Evolutionary conservation across 805 yeast species (phyloP).

Genomic region (Suhomyces prunicola): DNA sequence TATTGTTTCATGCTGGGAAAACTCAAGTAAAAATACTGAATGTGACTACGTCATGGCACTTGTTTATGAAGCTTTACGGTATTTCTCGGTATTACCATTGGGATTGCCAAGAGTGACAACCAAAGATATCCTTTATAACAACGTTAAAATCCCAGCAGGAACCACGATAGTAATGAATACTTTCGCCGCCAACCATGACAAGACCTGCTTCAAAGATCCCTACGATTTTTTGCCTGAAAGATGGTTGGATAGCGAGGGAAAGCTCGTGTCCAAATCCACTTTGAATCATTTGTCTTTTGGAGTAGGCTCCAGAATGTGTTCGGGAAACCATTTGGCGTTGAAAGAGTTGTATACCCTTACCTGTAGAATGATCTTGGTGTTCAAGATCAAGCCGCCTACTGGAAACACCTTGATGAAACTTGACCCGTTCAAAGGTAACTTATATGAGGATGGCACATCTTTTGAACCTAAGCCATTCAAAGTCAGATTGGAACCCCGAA

Average conservation of each 20-base stretch:
- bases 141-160: constrained; percentile 47
- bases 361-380: constrained; percentile 51
- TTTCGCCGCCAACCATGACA: constrained; percentile 69
- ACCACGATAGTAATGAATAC: constrained; percentile 64
- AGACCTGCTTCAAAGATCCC: constrained; percentile 40
- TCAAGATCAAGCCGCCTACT: constrained; percentile 46
- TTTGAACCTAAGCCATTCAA: constrained; percentile 53
- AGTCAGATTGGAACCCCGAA: constrained; percentile 22
- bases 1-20: constrained; percentile 33
- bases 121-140: constrained; percentile 40
- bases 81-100: constrained; percentile 64
- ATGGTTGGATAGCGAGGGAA: constrained; percentile 36
- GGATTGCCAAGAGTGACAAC: constrained; percentile 63
- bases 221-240: constrained; percentile 50
- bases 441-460: constrained; percentile 55
- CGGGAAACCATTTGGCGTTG: constrained; percentile 63
- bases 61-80: constrained; percentile 59
- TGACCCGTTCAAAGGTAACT: constrained; percentile 51
- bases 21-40: constrained; percentile 20
- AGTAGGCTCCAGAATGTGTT: constrained; percentile 68
- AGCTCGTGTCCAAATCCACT: constrained; percentile 10
- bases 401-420: constrained; percentile 33
- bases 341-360: constrained; percentile 61
- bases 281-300: constrained; percentile 59
- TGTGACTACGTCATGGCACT: constrained; percentile 56